Percentiles rank a stretch among this genome's conserved stretches.
These are phyloP conservation scores for Naematelia aurantialba DNA, from an alignment of 768 basidiomycete genomes.

Conservation along the genomic window DNA sequence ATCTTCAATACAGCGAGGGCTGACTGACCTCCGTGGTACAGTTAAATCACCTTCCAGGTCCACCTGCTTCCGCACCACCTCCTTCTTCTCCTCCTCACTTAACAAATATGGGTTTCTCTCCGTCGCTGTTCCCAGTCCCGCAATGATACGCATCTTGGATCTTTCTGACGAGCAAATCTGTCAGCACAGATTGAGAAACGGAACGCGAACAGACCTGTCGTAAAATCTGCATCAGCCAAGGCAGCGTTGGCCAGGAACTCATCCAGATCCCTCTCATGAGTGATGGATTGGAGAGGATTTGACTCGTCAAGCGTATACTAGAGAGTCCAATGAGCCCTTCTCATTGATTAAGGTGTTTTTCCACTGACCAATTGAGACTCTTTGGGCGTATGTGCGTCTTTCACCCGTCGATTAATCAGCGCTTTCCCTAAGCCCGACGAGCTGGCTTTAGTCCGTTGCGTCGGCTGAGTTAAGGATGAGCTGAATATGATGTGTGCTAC, in stretches of 20 bases:
- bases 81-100: conserved; percentile 73
- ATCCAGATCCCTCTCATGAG: conserved; percentile 91
- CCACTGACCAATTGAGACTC: conserved; percentile 65
- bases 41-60: conserved; percentile 70
- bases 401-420: conserved; percentile 85
- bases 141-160: conserved; percentile 52
- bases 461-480: conserved; percentile 5
- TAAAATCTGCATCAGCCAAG: conserved; percentile 90
- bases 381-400: conserved; percentile 63
- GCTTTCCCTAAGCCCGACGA: conserved; percentile 76
- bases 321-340: conserved; percentile 2
- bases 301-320: conserved; percentile 74
- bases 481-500: no score
- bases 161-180: conserved; percentile 40
- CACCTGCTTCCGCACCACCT: conserved; percentile 66
- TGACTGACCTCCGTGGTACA: conserved; percentile 64
- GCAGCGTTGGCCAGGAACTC: conserved; percentile 94
- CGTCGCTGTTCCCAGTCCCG: conserved; percentile 38
- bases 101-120: conserved; percentile 80
- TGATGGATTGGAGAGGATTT: conserved; percentile 71
- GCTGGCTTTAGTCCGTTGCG: conserved; percentile 41
- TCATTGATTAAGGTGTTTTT: background rate
- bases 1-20: background rate
- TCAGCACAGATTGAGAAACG: conserved; percentile 53
- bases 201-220: conserved; percentile 78